Conservation (phyloP, 2,329 filamentous ascomycete genomes). For the Colletotrichum costaricense region DNA sequence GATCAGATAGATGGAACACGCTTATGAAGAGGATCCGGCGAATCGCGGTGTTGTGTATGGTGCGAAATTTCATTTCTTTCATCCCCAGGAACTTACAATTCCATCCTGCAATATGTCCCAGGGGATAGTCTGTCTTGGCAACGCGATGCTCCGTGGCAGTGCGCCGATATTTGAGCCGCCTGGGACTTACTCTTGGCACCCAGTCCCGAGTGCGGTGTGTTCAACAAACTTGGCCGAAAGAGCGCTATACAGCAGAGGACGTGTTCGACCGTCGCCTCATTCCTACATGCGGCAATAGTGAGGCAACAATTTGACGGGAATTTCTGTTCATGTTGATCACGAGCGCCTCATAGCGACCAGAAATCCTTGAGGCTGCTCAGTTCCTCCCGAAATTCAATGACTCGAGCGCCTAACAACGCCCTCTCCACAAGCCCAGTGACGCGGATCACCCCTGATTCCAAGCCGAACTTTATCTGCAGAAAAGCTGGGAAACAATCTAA, state of each 20-base stretch:
- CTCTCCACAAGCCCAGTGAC: neutral
- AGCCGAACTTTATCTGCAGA: conserved; percentile 1
- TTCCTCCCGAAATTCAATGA: neutral
- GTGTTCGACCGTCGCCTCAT: too few species aligned
- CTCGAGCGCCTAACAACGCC: neutral
- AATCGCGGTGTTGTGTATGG: conserved; percentile 8
- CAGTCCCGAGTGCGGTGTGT: too few species aligned
- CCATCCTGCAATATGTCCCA: conserved; percentile 16
- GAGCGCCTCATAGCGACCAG: neutral
- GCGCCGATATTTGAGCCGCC: neutral
- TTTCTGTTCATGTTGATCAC: too few species aligned
- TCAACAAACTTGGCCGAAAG: too few species aligned
- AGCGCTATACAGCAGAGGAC: too few species aligned
- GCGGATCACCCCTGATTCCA: conserved; percentile 10
- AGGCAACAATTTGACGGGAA: neutral
- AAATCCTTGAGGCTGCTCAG: neutral
- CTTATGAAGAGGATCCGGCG: neutral
- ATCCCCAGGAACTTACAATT: neutral
- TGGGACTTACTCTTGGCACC: too few species aligned
- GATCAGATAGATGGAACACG: neutral
- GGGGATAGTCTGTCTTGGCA: conserved; percentile 16
- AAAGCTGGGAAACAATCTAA: conserved; percentile 16
- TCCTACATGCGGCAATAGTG: neutral
- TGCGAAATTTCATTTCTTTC: conserved; percentile 3
- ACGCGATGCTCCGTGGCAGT: conserved; percentile 6